These are phyloP conservation scores for Fusarium neocosmosporiellum DNA, from an alignment of 2,329 filamentous ascomycete genomes.

Conservation along the genomic window DNA sequence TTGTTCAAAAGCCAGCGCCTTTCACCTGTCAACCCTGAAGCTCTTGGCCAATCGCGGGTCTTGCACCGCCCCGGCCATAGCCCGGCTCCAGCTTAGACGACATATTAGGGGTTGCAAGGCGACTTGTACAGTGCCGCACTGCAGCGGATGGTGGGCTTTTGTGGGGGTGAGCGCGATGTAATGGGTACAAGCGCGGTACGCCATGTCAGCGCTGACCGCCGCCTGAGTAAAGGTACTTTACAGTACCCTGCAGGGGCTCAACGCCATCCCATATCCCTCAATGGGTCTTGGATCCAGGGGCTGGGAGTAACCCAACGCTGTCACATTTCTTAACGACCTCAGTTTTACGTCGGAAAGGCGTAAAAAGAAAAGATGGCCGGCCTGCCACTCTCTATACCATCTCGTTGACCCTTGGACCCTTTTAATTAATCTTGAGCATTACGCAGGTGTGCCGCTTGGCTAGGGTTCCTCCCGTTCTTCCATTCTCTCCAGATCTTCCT, in stretches of 20 bases:
- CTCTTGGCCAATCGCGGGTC: slow-evolving; percentile 31
- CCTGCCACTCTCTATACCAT: neutral
- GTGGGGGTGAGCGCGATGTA: slow-evolving; percentile 10
- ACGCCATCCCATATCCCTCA: slow-evolving; percentile 18
- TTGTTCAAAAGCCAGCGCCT: slow-evolving; percentile 11
- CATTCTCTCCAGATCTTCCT: slow-evolving; percentile 31
- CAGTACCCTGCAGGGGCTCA: slow-evolving; percentile 31
- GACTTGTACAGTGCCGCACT: slow-evolving; percentile 24
- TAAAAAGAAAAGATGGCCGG: neutral
- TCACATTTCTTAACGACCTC: slow-evolving; percentile 12
- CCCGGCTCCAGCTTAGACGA: slow-evolving; percentile 25
- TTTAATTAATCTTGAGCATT: neutral
- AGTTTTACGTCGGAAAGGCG: neutral
- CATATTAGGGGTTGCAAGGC: slow-evolving; percentile 42
- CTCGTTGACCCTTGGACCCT: neutral
- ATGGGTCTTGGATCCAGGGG: slow-evolving; percentile 34
- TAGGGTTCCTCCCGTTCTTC: slow-evolving; percentile 14
- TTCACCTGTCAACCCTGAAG: slow-evolving; percentile 24
- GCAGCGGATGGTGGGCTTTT: slow-evolving; percentile 23
- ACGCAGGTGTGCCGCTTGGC: slow-evolving; percentile 1
- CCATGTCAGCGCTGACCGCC: too few species aligned
- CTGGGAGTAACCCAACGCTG: slow-evolving; percentile 22
- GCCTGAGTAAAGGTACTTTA: neutral
- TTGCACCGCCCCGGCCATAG: slow-evolving; percentile 1
- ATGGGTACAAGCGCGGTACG: slow-evolving; percentile 12